Evolutionary conservation across 2,329 filamentous ascomycete species (phyloP), one percentile per base, ranked within the genome.

Genomic region (Aspergillus calidoustus): DNA sequence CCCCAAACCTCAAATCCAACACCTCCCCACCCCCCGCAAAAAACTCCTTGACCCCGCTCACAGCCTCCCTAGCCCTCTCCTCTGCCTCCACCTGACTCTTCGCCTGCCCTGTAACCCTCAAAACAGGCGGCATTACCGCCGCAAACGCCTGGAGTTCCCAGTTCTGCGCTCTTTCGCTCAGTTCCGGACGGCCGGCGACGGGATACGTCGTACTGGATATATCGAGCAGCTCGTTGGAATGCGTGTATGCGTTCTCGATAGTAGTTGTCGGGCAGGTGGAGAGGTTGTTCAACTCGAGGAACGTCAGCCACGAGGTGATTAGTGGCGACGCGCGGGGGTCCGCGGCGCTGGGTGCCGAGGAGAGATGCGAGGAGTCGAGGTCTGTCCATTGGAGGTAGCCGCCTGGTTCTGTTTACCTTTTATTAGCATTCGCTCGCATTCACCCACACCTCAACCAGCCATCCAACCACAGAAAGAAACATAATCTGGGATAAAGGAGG

Each of bases 311-410:
- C 1, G 30, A 19, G 30, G 30, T 30, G 7, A 50, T 11, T 13
- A n/a, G 15, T 7, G 8, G 38, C 15, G 17, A 34, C 3, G 23
- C 23, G 3, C 23, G 7, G 41, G 23, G 3, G 17, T 44, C 7
- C 2, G 25, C 4, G 2, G 7, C 30, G 23, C 22, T 22, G 23
- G 23, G 22, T 2, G 38, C 9, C 1, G 25, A 6, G 3, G n/a
- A 8, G 17, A 53, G 28, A 3, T 22, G 11, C 7, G 15, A 6
- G 15, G n/a, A 43, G 46, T 57, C 30, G 1, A 57, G 23, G 5
- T 57, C 54, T 4, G 23, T 19, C 54, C 54, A 57, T 43, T 60
- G 58, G 17, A 60, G 13, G 22, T 51, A 56, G 5, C 58, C 58
- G 4, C 58, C 58, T 7, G 57, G 58, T 44, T 55, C 58, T 60